Conservation (phyloP, 306 rosid species). For the Glycine soja region DNA sequence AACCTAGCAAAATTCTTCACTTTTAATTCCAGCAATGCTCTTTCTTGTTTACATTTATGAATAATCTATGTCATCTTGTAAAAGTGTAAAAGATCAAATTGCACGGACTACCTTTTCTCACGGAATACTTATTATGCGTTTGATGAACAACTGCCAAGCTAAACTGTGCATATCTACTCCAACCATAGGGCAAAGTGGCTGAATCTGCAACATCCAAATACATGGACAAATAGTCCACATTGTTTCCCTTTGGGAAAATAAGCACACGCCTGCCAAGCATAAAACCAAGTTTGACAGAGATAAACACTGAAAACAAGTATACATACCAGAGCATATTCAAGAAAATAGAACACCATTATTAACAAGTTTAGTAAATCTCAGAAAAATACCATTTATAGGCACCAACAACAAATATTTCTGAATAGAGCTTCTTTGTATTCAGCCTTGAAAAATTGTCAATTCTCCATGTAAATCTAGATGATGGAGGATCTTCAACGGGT, state of each 20-base stretch:
- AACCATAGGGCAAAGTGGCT: constrained; percentile 80
- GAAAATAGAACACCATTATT: neutral
- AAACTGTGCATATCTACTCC: constrained; percentile 95
- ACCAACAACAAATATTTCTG: constrained; percentile 56
- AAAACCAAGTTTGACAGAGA: constrained; percentile 18
- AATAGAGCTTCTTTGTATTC: constrained; percentile 55
- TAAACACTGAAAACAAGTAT: constrained; percentile 16
- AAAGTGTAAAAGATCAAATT: constrained; percentile 29
- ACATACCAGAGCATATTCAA: neutral
- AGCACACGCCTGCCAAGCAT: constrained; percentile 75
- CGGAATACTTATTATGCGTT: constrained; percentile 70
- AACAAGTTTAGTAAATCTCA: constrained; percentile 22
- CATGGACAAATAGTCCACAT: constrained; percentile 93
- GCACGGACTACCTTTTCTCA: constrained; percentile 75
- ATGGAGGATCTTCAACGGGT: constrained; percentile 53
- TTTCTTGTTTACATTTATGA: constrained; percentile 3
- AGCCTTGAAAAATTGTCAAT: constrained; percentile 57
- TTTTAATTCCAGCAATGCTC: constrained; percentile 35
- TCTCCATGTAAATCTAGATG: constrained; percentile 57
- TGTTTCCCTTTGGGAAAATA: constrained; percentile 93
- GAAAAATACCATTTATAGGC: constrained; percentile 54
- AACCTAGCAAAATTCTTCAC: constrained; percentile 22
- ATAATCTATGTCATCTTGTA: constrained; percentile 3
- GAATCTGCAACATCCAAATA: constrained; percentile 95
- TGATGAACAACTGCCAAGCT: constrained; percentile 90